Conservation (phyloP, 148 eudicot genomes). For the Rheum nobile region DNA sequence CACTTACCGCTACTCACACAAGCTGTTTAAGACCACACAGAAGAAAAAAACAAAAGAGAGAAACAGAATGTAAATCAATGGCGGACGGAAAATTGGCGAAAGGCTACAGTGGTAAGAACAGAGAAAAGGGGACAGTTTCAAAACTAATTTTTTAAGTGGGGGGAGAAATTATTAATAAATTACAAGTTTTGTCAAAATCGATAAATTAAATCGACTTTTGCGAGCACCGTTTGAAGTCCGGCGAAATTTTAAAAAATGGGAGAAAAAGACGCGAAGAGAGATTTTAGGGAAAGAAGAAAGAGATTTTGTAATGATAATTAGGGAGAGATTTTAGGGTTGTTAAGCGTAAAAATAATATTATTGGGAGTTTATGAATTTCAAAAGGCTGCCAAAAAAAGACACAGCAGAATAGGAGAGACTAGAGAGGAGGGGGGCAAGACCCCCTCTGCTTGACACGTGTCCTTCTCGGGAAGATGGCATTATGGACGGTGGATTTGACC, state of each 20-base stretch:
- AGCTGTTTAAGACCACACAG: background rate
- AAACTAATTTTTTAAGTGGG: background rate
- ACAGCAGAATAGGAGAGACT: background rate
- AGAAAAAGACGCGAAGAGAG: constrained; percentile 5
- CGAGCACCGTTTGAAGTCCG: constrained; percentile 10
- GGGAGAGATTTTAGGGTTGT: constrained; percentile 7
- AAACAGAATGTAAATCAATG: constrained; percentile 3
- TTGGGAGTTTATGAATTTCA: background rate
- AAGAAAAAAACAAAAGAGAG: background rate
- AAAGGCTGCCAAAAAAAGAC: constrained; percentile 8
- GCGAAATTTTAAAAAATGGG: background rate
- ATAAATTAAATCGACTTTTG: constrained; percentile 7
- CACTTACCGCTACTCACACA: background rate
- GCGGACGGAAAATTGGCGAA: background rate
- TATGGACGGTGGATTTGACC: background rate
- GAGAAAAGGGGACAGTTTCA: constrained; percentile 1
- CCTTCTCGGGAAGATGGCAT: constrained; percentile 6
- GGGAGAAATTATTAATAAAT: background rate
- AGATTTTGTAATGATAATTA: constrained; percentile 7
- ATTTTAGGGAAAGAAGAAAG: background rate
- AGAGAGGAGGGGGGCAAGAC: background rate
- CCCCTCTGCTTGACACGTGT: constrained; percentile 4
- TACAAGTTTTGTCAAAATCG: constrained; percentile 3
- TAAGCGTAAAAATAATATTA: background rate
- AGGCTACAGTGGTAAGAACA: constrained; percentile 2